Conservation (phyloP, 139 green algal genomes). For the Chlamydomonas asymmetrica region DNA sequence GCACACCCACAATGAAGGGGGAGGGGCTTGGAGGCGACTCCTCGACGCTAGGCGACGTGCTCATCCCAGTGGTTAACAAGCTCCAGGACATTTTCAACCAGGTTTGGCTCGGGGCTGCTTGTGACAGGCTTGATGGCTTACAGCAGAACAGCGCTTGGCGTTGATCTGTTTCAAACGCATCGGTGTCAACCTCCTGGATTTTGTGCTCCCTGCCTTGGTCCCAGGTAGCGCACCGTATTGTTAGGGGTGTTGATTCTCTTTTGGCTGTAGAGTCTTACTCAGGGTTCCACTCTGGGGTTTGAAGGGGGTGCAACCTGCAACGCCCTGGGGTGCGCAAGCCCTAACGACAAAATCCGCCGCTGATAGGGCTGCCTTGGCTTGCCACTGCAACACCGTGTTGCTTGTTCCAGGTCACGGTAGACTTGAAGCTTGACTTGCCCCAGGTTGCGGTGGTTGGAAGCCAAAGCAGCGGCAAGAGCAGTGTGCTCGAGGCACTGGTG, state of each 20-base stretch:
- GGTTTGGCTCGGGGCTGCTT: too few species aligned
- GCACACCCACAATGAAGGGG: too few species aligned
- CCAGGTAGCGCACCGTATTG: background rate
- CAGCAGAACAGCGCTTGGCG: too few species aligned
- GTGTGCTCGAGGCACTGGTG: conserved; percentile 95
- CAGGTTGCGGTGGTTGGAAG: conserved; percentile 94
- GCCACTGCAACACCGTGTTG: too few species aligned
- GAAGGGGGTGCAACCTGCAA: background rate
- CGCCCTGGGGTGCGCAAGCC: background rate
- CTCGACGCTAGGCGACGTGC: conserved; percentile 72
- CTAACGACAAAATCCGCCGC: too few species aligned
- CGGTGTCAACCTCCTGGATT: background rate
- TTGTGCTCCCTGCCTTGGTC: background rate
- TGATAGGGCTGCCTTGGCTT: too few species aligned
- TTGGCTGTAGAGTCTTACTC: background rate
- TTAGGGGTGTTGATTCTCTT: background rate
- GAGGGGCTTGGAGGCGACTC: too few species aligned
- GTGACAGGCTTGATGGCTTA: too few species aligned
- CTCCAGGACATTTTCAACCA: conserved; percentile 93
- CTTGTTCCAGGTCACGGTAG: conserved; percentile 66
- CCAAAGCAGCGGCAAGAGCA: conserved; percentile 94
- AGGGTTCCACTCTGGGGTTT: background rate
- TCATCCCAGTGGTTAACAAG: conserved; percentile 91
- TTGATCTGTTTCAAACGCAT: background rate
- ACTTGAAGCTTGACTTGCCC: conserved; percentile 85